Base-by-base conservation (phyloP, 305 asterid genomes). In the Plantago rigida region DNA sequence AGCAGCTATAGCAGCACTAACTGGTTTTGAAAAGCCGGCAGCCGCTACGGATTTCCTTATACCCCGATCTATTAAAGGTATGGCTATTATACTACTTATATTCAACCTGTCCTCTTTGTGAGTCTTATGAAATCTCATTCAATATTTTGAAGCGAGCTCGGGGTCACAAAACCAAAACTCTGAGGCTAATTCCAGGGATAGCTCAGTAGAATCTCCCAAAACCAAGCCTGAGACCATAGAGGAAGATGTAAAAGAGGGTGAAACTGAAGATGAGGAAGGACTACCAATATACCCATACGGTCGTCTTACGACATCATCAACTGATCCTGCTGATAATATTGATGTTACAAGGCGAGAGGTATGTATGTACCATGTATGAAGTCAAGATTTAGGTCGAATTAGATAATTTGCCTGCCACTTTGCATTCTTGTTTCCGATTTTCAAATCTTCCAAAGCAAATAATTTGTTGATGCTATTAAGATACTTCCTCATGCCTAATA, bases 301-400 rank as follows among this genome's bases (percentile, higher is more conserved):
- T 4, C 89, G 94, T 61, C 92, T 93, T 56, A 85, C 3, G 41
- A 85, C 83, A 13, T 39, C 76, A 28, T 79, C 96, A 3, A 51
- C 75, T 36, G 89, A 93, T 66, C 92, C 95, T 0, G 73, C 73
- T 55, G 74, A 77, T 11, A 96, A 79, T 51, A 87, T 93, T 61
- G 99, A 93, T 61, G 75, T 85, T 44, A 87, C 99, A 51, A 93
- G 83, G 74, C 80, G 99, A 79, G 99, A 93, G 97, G 99, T 89
- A 69, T 42, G 69, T 50, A 51, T 54, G 7, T 13, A 58, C 39
- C 4, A 5, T 4, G 26, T 31, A 31, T 31, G 39, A 31, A 31
- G 39, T 4, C 39, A 31, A 2, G 7, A 31, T 31, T 31, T 31
- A 31, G 39, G 39, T 36, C 10, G 44, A 36, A 36, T 36, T 36